Evolutionary conservation across 2,329 filamentous ascomycete genomes (phyloP), one percentile per base, ranked within the genome.

Genomic region (Leptographium procerum): DNA sequence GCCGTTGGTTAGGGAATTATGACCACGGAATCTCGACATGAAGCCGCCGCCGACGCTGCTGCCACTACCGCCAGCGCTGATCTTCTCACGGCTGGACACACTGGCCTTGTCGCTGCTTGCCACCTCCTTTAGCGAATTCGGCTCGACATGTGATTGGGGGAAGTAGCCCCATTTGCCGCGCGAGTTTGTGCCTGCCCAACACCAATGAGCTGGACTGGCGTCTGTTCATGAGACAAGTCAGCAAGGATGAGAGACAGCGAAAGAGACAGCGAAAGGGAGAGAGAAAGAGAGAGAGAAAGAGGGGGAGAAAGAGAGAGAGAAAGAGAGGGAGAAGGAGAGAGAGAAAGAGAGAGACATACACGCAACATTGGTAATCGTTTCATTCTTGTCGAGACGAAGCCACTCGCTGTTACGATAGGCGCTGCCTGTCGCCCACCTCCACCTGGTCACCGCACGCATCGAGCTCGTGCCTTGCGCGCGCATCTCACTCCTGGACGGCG

Each of bases 311-410:
- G 14, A 40, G 36, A 7, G 2, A 7, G 56, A 74, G 14, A 16
- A 33, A 34, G 24, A 22, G 3, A 57, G 22, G 16, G 52, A 57
- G 62, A 56, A 51, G 13, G 19, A 36, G 14, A 16, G 34, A 40
- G n/a, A n/a, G 19, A 19, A 40, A 19, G 14, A 40, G 36, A 7
- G 2, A 7, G 56, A 74, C 77, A 73, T 66, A 80, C 78, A 82
- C 57, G 70, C 71, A 34, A 82, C 89, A 69, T 84, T 89, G 63
- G 77, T 83, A 22, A 87, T 85, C 3, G 77, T 73, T 59, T 88
- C 85, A 26, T 80, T 81, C 66, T 83, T 84, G 51, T 85, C 81
- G 64, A 88, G 79, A 64, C 73, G 77, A 22, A 83, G 70, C 79
- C 80, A 82, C n/a, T 64, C 66, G 13, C 70, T 71, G 43, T 66